Conservation (phyloP, 2,329 filamentous ascomycete species). For the Rosellinia necatrix region DNA sequence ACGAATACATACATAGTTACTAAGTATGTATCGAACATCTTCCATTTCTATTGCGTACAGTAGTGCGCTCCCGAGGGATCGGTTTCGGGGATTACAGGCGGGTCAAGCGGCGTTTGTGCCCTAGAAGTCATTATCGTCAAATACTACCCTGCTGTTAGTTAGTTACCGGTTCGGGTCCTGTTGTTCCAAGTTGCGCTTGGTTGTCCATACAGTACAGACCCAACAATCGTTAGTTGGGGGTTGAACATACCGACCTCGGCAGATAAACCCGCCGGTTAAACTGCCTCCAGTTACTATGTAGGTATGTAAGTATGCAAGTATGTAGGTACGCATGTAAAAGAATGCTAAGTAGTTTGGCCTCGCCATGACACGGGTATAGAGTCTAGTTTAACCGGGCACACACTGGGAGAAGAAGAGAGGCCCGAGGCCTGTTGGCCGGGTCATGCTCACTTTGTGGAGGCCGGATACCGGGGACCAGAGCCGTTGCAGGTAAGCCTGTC, state of each 20-base stretch:
- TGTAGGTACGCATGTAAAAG: no score
- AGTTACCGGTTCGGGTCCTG: not conserved
- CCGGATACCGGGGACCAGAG: constrained; percentile 19
- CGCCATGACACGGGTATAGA: not conserved
- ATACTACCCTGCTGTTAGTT: constrained; percentile 7
- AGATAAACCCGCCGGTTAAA: constrained; percentile 17
- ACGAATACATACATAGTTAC: constrained; percentile 7
- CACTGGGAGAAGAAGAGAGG: not conserved
- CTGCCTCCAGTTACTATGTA: no score
- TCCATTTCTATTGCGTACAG: not conserved
- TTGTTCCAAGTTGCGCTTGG: no score
- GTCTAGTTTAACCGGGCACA: no score
- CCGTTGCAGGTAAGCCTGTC: constrained; percentile 21
- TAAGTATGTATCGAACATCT: no score
- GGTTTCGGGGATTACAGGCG: constrained; percentile 14
- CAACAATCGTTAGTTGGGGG: not conserved
- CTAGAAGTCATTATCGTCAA: constrained; percentile 6
- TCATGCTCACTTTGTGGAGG: constrained; percentile 1
- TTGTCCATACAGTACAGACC: not conserved
- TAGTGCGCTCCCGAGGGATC: constrained; percentile 19
- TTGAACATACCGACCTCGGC: not conserved
- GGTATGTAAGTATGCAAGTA: no score
- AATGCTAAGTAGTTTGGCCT: not conserved
- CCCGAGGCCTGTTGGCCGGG: not conserved
- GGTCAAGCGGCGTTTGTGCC: not conserved